A percentile compares a stretch with the other conserved stretches of the same genome.
Conservation (phyloP, 192 early-diverging fungal species). For the Cladochytrium replicatum region DNA sequence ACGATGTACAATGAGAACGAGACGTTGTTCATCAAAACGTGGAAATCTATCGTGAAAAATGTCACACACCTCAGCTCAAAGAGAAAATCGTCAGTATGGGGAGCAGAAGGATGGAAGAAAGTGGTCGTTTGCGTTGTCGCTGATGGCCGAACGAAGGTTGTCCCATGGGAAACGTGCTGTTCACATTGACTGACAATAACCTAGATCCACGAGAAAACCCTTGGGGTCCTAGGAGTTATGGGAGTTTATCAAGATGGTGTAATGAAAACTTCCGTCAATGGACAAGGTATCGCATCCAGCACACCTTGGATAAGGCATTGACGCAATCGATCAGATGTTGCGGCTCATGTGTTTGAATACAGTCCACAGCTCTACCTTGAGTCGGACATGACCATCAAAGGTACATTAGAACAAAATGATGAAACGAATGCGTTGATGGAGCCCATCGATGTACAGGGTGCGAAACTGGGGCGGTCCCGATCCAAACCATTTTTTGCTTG, state of each 20-base stretch:
- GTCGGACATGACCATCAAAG: conserved; percentile 17
- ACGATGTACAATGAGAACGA: conserved; percentile 61
- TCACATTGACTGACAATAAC: background rate
- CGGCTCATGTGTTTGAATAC: conserved; percentile 41
- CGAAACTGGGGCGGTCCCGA: conserved; percentile 18
- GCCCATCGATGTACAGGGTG: conserved; percentile 9
- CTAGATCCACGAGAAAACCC: conserved; percentile 8
- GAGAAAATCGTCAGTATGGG: conserved; percentile 46
- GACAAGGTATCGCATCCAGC: conserved; percentile 29
- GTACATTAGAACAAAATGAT: no score
- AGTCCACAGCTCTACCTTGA: conserved; percentile 28
- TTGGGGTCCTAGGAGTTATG: conserved; percentile 45
- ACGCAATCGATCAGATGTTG: background rate
- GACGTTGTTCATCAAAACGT: conserved; percentile 49
- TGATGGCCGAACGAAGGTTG: conserved; percentile 62
- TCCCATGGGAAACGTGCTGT: conserved; percentile 35
- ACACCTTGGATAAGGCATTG: conserved; percentile 7
- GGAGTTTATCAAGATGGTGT: conserved; percentile 48
- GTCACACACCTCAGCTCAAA: conserved; percentile 51
- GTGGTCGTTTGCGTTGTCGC: conserved; percentile 64
- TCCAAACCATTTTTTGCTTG: conserved; percentile 40
- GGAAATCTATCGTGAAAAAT: conserved; percentile 54
- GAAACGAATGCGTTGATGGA: no score
- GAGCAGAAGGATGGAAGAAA: conserved; percentile 56
- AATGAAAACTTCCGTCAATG: conserved; percentile 30